phyloP scores from a whole-genome alignment of 2,329 filamentous ascomycete genomes.

The Exophiala aquamarina region DNA sequence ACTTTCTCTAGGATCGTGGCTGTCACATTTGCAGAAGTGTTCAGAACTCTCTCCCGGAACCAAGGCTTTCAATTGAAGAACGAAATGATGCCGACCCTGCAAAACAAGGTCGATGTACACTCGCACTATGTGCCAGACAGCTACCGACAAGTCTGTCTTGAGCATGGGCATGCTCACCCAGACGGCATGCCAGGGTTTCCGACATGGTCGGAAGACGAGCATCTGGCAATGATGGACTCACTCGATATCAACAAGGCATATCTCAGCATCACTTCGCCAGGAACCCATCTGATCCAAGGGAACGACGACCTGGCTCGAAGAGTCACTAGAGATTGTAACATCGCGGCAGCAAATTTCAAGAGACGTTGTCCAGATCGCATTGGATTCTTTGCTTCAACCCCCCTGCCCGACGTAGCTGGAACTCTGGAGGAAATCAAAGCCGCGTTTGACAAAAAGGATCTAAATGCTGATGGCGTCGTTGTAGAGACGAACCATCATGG shows the following conservation, averaged over 20 bases:
- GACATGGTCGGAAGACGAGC: conserved; percentile 46
- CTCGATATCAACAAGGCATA: conserved; percentile 52
- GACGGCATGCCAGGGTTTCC: conserved; percentile 26
- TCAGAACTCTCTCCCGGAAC: too few relatives aligned
- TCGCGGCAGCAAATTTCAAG: conserved; percentile 27
- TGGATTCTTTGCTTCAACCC: conserved; percentile 54
- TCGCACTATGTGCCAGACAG: too few relatives aligned
- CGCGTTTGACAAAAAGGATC: conserved; percentile 32
- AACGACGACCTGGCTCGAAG: conserved; percentile 37
- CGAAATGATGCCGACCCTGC: too few relatives aligned
- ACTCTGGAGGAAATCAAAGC: conserved; percentile 49
- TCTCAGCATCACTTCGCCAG: conserved; percentile 55
- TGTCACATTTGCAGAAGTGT: too few relatives aligned
- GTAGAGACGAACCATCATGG: conserved; percentile 54
- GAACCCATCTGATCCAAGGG: conserved; percentile 42
- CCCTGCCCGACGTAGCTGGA: conserved; percentile 50
- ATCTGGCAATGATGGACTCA: conserved; percentile 51
- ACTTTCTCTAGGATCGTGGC: too few relatives aligned
- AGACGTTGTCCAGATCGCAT: conserved; percentile 36
- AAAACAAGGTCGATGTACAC: conserved; percentile 30
- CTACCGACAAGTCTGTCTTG: background rate
- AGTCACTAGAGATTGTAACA: conserved; percentile 36
- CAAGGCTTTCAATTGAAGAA: too few relatives aligned
- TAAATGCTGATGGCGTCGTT: conserved; percentile 51
- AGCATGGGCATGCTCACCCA: conserved; percentile 10